Conservation (phyloP, 345 rosid species). For the Gossypium turneri region DNA sequence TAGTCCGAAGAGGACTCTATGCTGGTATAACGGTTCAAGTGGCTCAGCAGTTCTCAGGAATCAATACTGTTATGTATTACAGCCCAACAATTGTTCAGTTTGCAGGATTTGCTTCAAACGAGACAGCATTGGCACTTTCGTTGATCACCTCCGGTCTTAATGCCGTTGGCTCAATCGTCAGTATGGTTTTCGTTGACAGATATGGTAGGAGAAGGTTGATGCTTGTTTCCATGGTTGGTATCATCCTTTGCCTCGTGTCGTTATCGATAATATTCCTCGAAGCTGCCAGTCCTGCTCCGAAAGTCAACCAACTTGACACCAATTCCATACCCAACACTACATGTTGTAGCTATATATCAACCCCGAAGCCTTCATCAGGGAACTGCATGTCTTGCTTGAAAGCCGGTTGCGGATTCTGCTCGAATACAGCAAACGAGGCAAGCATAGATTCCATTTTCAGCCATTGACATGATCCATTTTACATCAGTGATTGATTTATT, state of each 20-base stretch:
- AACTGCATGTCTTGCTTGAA: slow-evolving; percentile 67
- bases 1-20: slow-evolving; percentile 65
- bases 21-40: slow-evolving; percentile 82
- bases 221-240: slow-evolving; percentile 72
- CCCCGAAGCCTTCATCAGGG: slow-evolving; percentile 36
- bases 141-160: slow-evolving; percentile 82
- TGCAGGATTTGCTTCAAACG: slow-evolving; percentile 79
- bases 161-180: slow-evolving; percentile 60
- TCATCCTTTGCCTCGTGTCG: slow-evolving; percentile 48
- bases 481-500: neutral
- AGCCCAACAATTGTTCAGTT: slow-evolving; percentile 81
- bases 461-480: neutral
- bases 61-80: slow-evolving; percentile 87
- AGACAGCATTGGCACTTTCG: slow-evolving; percentile 72
- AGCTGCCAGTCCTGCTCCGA: slow-evolving; percentile 53
- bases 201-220: slow-evolving; percentile 70
- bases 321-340: neutral
- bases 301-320: slow-evolving; percentile 15
- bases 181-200: slow-evolving; percentile 71
- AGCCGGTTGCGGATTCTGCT: slow-evolving; percentile 60
- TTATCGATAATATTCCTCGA: slow-evolving; percentile 48
- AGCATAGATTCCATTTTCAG: neutral
- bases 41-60: slow-evolving; percentile 85
- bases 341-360: slow-evolving; percentile 26
- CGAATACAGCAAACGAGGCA: slow-evolving; percentile 34